Percentiles rank a stretch among this genome's conserved stretches.
These are phyloP conservation scores for Pleurotus platypus DNA, from an alignment of 768 basidiomycete species.

Conservation along the genomic window DNA sequence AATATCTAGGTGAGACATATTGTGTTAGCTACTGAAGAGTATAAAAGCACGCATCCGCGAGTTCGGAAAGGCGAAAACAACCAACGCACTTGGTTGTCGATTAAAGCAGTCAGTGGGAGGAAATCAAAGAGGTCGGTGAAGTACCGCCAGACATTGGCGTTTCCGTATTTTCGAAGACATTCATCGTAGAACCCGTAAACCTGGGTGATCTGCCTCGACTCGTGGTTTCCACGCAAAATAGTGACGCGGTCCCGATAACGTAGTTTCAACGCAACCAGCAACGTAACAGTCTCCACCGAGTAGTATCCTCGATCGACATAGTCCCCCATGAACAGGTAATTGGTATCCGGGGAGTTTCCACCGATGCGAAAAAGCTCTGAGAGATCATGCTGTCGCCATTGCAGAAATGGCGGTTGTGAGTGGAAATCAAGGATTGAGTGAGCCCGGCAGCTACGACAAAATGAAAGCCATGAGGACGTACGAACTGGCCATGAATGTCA, in stretches of 20 bases:
- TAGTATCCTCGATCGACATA: constrained; percentile 99
- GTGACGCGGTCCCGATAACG: constrained; percentile 98
- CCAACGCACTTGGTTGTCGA: constrained; percentile 93
- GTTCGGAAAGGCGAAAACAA: neutral
- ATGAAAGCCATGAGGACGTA: constrained; percentile 46
- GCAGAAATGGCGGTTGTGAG: neutral
- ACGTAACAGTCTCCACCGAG: constrained; percentile 97
- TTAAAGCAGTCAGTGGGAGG: constrained; percentile 93
- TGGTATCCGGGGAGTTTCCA: constrained; percentile 97
- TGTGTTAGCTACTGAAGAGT: neutral
- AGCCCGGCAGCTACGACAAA: constrained; percentile 5
- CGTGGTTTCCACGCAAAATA: constrained; percentile 97
- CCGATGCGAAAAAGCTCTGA: constrained; percentile 98
- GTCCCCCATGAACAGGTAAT: constrained; percentile 99
- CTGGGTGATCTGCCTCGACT: constrained; percentile 98
- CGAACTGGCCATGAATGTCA: constrained; percentile 99
- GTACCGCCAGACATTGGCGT: constrained; percentile 99
- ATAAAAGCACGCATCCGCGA: neutral
- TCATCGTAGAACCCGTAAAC: constrained; percentile 99
- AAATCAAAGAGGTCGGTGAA: constrained; percentile 99
- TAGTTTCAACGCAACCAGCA: constrained; percentile 95
- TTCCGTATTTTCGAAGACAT: constrained; percentile 98
- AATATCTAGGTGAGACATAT: constrained; percentile 70
- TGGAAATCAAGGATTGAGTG: constrained; percentile 10
- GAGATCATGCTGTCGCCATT: constrained; percentile 81